A percentile compares a stretch with the other conserved stretches of the same genome.
These are phyloP conservation scores for Candida coquimbonensis DNA, from an alignment of 805 yeast genomes.

Conservation along the genomic window DNA sequence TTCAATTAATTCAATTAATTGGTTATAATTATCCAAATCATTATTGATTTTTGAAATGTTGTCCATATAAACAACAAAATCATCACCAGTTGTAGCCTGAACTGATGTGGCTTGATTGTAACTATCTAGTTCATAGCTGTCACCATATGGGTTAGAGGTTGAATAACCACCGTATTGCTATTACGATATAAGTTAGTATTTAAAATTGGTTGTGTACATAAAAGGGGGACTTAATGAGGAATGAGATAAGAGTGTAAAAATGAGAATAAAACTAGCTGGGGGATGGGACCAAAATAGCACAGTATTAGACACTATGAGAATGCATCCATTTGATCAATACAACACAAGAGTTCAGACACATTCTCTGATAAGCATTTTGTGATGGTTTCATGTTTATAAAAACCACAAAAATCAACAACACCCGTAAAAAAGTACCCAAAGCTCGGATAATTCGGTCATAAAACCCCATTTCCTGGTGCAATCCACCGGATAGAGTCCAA, in stretches of 20 bases:
- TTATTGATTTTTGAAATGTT: conserved; percentile 62
- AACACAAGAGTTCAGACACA: too few relatives aligned
- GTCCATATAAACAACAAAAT: conserved; percentile 60
- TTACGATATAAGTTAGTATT: not conserved
- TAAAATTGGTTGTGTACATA: not conserved
- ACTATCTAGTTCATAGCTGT: conserved; percentile 17
- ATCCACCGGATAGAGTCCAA: too few relatives aligned
- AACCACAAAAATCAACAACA: not conserved
- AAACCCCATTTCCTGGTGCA: not conserved
- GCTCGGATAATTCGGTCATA: not conserved
- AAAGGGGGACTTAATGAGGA: not conserved
- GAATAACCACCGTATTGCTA: conserved; percentile 17
- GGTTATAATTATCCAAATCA: conserved; percentile 63
- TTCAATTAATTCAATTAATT: conserved; percentile 61
- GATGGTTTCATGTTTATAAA: not conserved
- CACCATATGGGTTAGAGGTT: conserved; percentile 21
- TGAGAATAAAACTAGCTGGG: not conserved
- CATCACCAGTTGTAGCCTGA: conserved; percentile 29
- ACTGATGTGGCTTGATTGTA: conserved; percentile 9
- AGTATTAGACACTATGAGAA: too few relatives aligned
- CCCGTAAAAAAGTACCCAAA: not conserved
- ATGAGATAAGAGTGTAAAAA: not conserved
- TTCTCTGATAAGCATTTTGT: too few relatives aligned
- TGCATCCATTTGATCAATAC: too few relatives aligned
- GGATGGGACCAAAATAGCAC: too few relatives aligned